phyloP scores from a whole-genome alignment of 225 moss, liverwort and hornwort genomes.

The Physcomitrium patens region DNA sequence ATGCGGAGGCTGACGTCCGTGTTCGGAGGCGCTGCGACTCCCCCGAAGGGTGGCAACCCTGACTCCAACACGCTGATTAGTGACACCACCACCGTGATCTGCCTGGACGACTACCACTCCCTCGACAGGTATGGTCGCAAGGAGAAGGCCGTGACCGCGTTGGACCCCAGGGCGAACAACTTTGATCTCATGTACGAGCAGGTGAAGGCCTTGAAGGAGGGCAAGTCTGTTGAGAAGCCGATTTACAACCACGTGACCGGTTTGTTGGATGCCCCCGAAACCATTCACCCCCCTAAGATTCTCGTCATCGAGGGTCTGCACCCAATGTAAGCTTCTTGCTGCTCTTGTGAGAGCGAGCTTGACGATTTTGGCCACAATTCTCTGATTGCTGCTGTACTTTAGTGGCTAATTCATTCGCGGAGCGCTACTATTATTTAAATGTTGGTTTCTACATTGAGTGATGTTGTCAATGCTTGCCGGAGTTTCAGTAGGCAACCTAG shows the following conservation, averaged over 20 bases:
- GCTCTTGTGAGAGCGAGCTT: no score
- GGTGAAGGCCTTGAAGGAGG: slow-evolving; percentile 94
- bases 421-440: no score
- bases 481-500: no score
- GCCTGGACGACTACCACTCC: slow-evolving; percentile 93
- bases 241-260: slow-evolving; percentile 98
- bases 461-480: no score
- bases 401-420: no score
- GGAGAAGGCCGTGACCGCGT: slow-evolving; percentile 87
- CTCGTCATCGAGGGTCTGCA: slow-evolving; percentile 95
- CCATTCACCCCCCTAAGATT: slow-evolving; percentile 69
- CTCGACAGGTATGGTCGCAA: slow-evolving; percentile 93
- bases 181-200: slow-evolving; percentile 99
- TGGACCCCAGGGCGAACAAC: slow-evolving; percentile 88
- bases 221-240: slow-evolving; percentile 81
- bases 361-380: neutral
- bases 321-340: slow-evolving; percentile 72
- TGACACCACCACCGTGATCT: slow-evolving; percentile 91
- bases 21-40: slow-evolving; percentile 76
- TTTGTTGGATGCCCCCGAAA: slow-evolving; percentile 78
- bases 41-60: slow-evolving; percentile 83
- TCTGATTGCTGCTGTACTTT: no score
- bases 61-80: slow-evolving; percentile 96
- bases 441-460: no score
- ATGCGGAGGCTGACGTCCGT: slow-evolving; percentile 96